Evolutionary conservation across 495 filamentous ascomycete genomes (phyloP), one percentile per base, ranked within the genome.

Genomic region (Antarctomyces pellizariae): DNA sequence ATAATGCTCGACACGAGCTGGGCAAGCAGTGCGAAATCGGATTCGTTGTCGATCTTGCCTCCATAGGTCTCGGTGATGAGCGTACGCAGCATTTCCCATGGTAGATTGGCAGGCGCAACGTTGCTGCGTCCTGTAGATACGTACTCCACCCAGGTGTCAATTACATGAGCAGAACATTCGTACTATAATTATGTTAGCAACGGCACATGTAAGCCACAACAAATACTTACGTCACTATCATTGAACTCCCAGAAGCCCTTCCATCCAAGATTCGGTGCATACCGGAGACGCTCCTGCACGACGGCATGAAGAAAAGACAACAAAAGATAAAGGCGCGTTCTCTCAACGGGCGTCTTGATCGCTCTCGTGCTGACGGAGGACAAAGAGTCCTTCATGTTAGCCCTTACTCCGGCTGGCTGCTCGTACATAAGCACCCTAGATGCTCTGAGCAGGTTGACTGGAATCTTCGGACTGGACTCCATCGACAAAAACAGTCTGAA

Each of bases 221-320:
- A 13, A 16, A 26, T 24, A 65, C 82, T 73, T 65, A 93, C 83
- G 51, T 97, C 86, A 37, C 83, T 90, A 48, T 99, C 86, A 44
- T 99, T 99, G 46, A 99, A 99, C 53, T 99, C 86, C 86, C 86
- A 99, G 62, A 91, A 91, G 30, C 79, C 78, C 56, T 91, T 91
- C 86, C 89, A 95, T 28, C 86, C 86, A 30, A 99, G 61, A 27
- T 64, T 86, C 2, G 86, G 89, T 11, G 82, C 84, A 42, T 99
- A 99, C 32, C 86, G 76, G 35, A 99, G 58, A 39, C 86, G 59
- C 47, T 99, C 86, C 48, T 99, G 86, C 16, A 99, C 65, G 7
- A 99, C 84, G 7, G 89, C 86, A 41, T 99, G 86, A 33, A 95
- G 45, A 64, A 95, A 95, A 4, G 76, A 84, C 12, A 99, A 64